Percentiles rank a stretch among this genome's conserved stretches.
Conservation (phyloP, 2,329 filamentous ascomycete genomes). For the Talaromyces sp. region DNA sequence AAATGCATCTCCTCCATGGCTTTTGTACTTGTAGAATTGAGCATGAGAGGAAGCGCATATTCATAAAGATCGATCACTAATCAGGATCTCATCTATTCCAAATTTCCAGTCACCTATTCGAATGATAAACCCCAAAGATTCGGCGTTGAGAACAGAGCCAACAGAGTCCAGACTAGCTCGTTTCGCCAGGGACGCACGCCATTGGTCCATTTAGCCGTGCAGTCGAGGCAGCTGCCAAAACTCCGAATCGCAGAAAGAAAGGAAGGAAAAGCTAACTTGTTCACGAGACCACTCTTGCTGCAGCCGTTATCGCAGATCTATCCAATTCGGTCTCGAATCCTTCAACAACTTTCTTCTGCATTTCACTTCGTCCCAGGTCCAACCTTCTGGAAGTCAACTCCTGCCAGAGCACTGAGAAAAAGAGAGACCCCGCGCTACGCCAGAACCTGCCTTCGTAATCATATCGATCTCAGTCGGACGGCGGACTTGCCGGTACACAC, state of each 20-base stretch:
- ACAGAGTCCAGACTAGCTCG: too few species aligned
- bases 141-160: not conserved
- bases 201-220: slow-evolving; percentile 5
- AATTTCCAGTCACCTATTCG: too few species aligned
- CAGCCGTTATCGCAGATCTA: not conserved
- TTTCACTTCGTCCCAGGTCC: not conserved
- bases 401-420: not conserved
- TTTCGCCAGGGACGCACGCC: not conserved
- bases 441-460: not conserved
- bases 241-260: not conserved
- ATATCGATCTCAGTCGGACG: not conserved
- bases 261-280: not conserved
- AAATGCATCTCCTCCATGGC: not conserved
- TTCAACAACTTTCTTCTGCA: not conserved
- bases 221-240: slow-evolving; percentile 6
- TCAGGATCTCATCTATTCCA: not conserved
- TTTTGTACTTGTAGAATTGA: too few species aligned
- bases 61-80: not conserved
- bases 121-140: not conserved
- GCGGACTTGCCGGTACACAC: slow-evolving; percentile 6
- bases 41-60: too few species aligned
- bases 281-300: not conserved
- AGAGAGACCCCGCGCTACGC: slow-evolving; percentile 6
- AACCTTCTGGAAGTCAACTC: not conserved
- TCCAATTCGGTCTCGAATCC: not conserved